Evolutionary conservation across 2,329 filamentous ascomycete species (phyloP).

Genomic region (Penicillium rolfsii): DNA sequence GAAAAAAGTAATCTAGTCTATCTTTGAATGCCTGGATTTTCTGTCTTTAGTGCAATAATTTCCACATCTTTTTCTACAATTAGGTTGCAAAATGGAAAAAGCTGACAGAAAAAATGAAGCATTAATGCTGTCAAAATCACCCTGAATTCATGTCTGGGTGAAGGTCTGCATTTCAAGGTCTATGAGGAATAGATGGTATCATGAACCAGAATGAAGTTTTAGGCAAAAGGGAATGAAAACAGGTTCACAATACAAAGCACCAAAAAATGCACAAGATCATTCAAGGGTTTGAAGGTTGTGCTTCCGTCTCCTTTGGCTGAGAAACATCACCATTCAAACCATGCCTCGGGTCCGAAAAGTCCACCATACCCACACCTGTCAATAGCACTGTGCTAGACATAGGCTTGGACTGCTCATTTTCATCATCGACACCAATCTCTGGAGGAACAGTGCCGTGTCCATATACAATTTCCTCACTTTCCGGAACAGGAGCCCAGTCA

Average conservation of each 20-base stretch:
- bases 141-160: not conserved
- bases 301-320: not conserved
- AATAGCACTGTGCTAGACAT: constrained; percentile 37
- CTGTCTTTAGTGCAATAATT: no score
- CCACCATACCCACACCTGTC: constrained; percentile 40
- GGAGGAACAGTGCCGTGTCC: constrained; percentile 40
- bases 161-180: not conserved
- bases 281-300: not conserved
- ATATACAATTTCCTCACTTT: constrained; percentile 45
- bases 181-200: not conserved
- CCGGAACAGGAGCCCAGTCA: constrained; percentile 44
- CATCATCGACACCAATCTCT: constrained; percentile 30
- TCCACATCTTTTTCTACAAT: no score
- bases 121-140: not conserved
- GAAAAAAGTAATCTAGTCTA: no score
- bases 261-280: not conserved
- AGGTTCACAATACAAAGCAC: not conserved
- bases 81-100: not conserved
- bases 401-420: constrained; percentile 18
- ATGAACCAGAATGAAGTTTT: not conserved
- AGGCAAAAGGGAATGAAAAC: not conserved
- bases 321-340: constrained; percentile 6
- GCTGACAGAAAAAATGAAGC: no score
- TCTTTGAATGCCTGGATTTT: no score
- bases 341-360: constrained; percentile 31